These are phyloP conservation scores for Linnemannia elongata DNA, from an alignment of 192 early-diverging fungal species.

Conservation along the genomic window DNA sequence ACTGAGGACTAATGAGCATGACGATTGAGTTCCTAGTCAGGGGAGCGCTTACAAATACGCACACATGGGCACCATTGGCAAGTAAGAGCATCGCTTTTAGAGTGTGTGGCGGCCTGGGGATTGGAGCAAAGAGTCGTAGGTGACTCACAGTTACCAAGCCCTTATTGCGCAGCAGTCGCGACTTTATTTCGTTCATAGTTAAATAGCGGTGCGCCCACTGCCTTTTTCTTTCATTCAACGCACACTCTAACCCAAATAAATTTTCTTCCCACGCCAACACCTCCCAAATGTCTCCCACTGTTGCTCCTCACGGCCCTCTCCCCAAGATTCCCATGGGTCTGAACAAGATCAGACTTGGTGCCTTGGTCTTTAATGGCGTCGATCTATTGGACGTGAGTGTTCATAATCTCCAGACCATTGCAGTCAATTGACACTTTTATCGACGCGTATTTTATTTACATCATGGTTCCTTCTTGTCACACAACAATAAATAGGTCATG, in stretches of 20 bases:
- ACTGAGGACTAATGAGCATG: too few species aligned
- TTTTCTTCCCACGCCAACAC: neutral
- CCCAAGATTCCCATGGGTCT: slow-evolving; percentile 39
- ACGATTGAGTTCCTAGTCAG: too few species aligned
- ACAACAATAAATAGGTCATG: slow-evolving; percentile 7
- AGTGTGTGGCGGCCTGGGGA: too few species aligned
- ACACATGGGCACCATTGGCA: too few species aligned
- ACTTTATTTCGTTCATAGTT: too few species aligned
- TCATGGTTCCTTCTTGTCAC: neutral
- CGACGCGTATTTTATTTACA: neutral
- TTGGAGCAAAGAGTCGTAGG: too few species aligned
- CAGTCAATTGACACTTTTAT: neutral
- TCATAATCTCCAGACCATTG: neutral
- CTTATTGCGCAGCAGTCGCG: too few species aligned
- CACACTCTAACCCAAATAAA: too few species aligned
- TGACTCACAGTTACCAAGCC: too few species aligned
- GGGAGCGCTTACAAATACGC: too few species aligned
- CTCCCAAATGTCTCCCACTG: slow-evolving; percentile 10
- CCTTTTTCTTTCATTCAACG: neutral
- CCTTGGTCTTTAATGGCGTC: slow-evolving; percentile 43
- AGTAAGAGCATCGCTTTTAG: too few species aligned
- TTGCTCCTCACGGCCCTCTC: slow-evolving; percentile 35
- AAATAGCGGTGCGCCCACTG: too few species aligned
- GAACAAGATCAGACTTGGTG: slow-evolving; percentile 25
- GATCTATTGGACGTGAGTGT: slow-evolving; percentile 47